phyloP scores from a whole-genome alignment of 1,284 basidiomycete genomes.

The Cutaneotrichosporon spelunceum region DNA sequence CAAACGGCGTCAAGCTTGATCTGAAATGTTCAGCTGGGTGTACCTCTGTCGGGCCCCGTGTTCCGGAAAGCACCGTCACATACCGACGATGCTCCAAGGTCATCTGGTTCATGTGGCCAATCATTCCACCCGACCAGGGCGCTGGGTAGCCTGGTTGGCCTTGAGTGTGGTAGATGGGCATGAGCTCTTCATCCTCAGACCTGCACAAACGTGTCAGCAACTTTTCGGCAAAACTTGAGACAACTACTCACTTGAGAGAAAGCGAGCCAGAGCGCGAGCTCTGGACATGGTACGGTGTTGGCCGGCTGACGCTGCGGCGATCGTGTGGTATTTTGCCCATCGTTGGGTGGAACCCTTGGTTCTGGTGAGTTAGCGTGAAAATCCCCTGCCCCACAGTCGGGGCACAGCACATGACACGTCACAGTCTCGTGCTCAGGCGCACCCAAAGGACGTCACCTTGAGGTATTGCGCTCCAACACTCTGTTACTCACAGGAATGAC shows the following conservation, averaged over 20 bases:
- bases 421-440: not conserved
- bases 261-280: conserved; percentile 33
- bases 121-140: conserved; percentile 31
- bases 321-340: conserved; percentile 16
- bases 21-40: conserved; percentile 12
- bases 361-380: conserved; percentile 1
- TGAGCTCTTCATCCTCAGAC: conserved; percentile 39
- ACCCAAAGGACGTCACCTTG: not conserved
- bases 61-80: not conserved
- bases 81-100: conserved; percentile 39
- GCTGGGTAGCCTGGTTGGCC: conserved; percentile 26
- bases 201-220: conserved; percentile 21
- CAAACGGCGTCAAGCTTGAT: conserved; percentile 23
- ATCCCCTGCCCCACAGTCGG: not conserved
- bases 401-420: not conserved
- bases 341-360: conserved; percentile 2
- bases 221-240: not conserved
- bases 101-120: conserved; percentile 33
- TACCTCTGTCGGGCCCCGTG: not conserved
- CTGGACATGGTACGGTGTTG: conserved; percentile 33
- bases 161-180: conserved; percentile 29
- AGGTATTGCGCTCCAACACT: not conserved
- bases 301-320: conserved; percentile 31
- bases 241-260: conserved; percentile 30
- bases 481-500: conserved; percentile 15